Conservation (phyloP, 495 filamentous ascomycete genomes). For the Extremus antarcticus region DNA sequence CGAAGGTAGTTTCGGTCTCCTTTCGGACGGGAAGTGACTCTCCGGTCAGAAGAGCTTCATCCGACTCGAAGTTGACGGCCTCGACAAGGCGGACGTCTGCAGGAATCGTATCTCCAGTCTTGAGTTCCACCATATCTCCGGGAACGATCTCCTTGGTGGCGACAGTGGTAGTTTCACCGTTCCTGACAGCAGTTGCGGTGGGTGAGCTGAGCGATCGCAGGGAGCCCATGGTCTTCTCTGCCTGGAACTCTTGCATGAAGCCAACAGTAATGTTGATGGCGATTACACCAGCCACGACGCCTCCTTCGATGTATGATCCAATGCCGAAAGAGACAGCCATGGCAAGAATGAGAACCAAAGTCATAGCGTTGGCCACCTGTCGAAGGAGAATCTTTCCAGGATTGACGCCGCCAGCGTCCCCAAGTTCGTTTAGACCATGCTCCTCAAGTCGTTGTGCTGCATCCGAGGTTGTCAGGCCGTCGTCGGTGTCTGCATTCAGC, state of each 20-base stretch:
- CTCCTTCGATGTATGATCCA: slow-evolving; percentile 70
- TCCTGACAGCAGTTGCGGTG: slow-evolving; percentile 62
- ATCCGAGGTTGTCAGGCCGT: slow-evolving; percentile 48
- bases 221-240: slow-evolving; percentile 79
- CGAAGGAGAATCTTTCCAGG: slow-evolving; percentile 47
- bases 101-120: slow-evolving; percentile 59
- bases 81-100: slow-evolving; percentile 59
- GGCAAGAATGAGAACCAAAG: slow-evolving; percentile 66
- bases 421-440: slow-evolving; percentile 53
- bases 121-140: slow-evolving; percentile 67
- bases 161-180: slow-evolving; percentile 53
- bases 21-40: slow-evolving; percentile 66
- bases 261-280: slow-evolving; percentile 66
- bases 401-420: slow-evolving; percentile 47
- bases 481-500: slow-evolving; percentile 45
- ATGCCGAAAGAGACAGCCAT: slow-evolving; percentile 78
- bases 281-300: slow-evolving; percentile 72
- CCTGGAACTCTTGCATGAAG: slow-evolving; percentile 74
- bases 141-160: slow-evolving; percentile 65
- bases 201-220: slow-evolving; percentile 68
- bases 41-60: slow-evolving; percentile 66
- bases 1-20: slow-evolving; percentile 22
- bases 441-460: slow-evolving; percentile 44
- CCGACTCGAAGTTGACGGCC: slow-evolving; percentile 60
- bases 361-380: slow-evolving; percentile 60